Base-by-base conservation (phyloP, 176 grass and related monocot species). In the Avena sativa region DNA sequence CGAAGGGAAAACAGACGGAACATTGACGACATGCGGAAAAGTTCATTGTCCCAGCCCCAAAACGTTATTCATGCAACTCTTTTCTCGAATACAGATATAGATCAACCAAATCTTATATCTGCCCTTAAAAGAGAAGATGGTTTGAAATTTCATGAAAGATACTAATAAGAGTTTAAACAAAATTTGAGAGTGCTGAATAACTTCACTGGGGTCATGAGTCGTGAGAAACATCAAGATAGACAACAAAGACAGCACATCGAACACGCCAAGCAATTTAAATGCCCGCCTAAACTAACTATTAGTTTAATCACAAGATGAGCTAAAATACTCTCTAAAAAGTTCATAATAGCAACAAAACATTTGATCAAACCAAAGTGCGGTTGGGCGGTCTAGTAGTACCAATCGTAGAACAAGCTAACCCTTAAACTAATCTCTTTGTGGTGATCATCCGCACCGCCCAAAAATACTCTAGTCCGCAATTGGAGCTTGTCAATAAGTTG, bases 351-450 rank as follows among this genome's bases (percentile, higher is more conserved):
- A 76, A 68, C 58, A 69, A 9, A 75, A 80, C 58, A 62, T 64
- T 83, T 83, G 86, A 93, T 80, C 36, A 88, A 98, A 83, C 12
- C 61, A 73, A 36, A 64, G 95, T 91, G 87, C 90, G 91, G 89
- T 90, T 95, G 80, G 87, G 48, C 87, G 58, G 91, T 77, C 89
- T 62, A 78, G n/a, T 56, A 90, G 76, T 34, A 25, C 71, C 56
- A 88, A 83, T 89, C 81, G 80, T 88, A 55, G 68, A 80, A 55
- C 62, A 83, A 83, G 74, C 48, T 88, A 91, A 64, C 34, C 38
- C 38, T 49, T 23, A 13, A 48, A 86, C 40, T 59, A 78, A 78
- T 84, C 75, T 71, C 57, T 61, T 10, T 47, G 34, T 86, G 71
- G 76, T 50, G 25, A 88, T 79, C 78, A 86, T 79, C 72, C 43